Base-by-base conservation (phyloP, 1,284 basidiomycete genomes). In the Paramarasmius palmivorus region DNA sequence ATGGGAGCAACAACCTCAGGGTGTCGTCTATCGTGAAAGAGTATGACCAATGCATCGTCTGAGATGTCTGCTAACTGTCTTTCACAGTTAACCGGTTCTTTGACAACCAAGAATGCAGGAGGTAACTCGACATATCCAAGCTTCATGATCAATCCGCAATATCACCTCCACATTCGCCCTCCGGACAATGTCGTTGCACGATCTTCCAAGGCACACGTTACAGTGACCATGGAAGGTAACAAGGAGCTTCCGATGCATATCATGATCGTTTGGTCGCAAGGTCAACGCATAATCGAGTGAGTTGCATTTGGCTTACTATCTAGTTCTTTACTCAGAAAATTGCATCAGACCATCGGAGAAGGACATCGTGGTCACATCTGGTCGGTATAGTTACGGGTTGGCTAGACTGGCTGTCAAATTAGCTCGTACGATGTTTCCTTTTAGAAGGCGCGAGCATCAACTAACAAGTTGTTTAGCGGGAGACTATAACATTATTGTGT, bases 101-200 rank as follows among this genome's bases (percentile, higher is more conserved):
- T 96, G 62, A 88, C 85, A 0, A 79, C 72, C 39, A 86, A 86
- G 57, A 90, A 83, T 9, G 83, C 92, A 0, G 95, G 95, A 0
- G 95, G 95, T 0, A 95, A 95, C 63, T 81, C 85, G 45, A 82
- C 82, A 0, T 78, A 85, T 60, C 81, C 92, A 0, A 87, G 88
- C 0, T 97, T 92, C 70, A 89, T 95, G 83, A 71, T 82, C 54
- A 98, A 98, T 65, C 95, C 95, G 0, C 94, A 98, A 65, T 98
- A 91, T 67, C 76, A 78, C 46, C 71, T 98, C 3, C 75, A 68
- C 2, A 71, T 95, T 12, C 70, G 76, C 52, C 69, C 79, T 0
- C 64, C 69, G 6, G 66, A 59, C 40, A 57, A 59, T 19, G 20
- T 42, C 14, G 37, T 26, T 36, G 40, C 50, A 26, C 50, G 19